Evolutionary conservation across 1,284 basidiomycete genomes (phyloP).

Genomic region (Trichosporon faecale): DNA sequence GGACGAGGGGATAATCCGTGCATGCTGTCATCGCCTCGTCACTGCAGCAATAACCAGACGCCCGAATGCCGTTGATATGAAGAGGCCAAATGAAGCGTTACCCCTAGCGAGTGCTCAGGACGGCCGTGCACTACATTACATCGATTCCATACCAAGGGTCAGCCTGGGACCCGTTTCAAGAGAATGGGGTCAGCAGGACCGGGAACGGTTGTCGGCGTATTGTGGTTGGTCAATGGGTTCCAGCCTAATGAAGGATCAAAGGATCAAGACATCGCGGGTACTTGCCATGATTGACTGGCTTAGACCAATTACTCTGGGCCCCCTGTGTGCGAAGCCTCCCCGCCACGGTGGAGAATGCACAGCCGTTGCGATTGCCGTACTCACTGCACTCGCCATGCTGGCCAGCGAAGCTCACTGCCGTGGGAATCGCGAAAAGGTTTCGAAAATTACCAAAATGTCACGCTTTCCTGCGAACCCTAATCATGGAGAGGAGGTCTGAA

Average conservation of each 20-base stretch:
- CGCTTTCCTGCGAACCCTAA: slow-evolving; percentile 5
- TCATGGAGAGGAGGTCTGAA: not conserved
- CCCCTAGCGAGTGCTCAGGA: not conserved
- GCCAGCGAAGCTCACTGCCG: not conserved
- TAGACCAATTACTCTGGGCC: not conserved
- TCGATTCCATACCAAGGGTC: not conserved
- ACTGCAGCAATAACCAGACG: not conserved
- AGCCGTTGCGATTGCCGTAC: not conserved
- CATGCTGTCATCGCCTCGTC: not conserved
- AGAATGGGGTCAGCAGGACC: not conserved
- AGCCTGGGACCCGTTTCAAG: not conserved
- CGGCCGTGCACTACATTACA: not conserved
- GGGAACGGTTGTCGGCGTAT: not conserved
- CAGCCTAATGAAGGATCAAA: not conserved
- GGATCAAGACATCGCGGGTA: not conserved
- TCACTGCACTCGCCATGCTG: not conserved
- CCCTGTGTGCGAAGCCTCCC: not conserved
- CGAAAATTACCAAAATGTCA: slow-evolving; percentile 7
- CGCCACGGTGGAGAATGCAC: not conserved
- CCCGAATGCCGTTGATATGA: not conserved
- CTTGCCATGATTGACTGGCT: not conserved
- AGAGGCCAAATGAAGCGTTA: not conserved
- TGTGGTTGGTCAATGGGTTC: slow-evolving; percentile 3
- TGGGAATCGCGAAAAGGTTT: slow-evolving; percentile 8
- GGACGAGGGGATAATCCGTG: not conserved